A percentile compares a stretch with the other conserved stretches of the same genome.
These are phyloP conservation scores for Mycena rebaudengoi DNA, from an alignment of 768 basidiomycete species.

Conservation along the genomic window DNA sequence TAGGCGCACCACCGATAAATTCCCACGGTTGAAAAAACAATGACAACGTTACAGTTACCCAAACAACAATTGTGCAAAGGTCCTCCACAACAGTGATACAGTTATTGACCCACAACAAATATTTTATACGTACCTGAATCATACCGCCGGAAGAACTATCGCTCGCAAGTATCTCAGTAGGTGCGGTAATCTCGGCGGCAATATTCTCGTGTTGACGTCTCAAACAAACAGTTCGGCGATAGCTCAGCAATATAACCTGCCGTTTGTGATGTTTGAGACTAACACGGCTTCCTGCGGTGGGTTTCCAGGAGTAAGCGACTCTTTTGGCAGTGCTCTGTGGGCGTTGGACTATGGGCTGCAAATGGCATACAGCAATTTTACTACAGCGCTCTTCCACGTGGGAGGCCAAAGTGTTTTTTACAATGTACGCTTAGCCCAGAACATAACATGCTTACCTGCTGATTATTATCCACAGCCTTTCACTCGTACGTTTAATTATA, in stretches of 20 bases:
- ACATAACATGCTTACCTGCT: not conserved
- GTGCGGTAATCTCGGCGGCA: not conserved
- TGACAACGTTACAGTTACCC: slow-evolving; percentile 53
- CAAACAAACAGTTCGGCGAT: slow-evolving; percentile 49
- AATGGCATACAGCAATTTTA: slow-evolving; percentile 45
- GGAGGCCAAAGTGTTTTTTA: slow-evolving; percentile 32
- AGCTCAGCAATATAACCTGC: slow-evolving; percentile 52
- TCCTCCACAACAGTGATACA: slow-evolving; percentile 33
- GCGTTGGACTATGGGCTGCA: slow-evolving; percentile 61
- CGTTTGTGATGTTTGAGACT: slow-evolving; percentile 62
- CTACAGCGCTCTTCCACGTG: slow-evolving; percentile 33
- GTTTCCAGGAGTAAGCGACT: slow-evolving; percentile 68
- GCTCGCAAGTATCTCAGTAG: slow-evolving; percentile 56
- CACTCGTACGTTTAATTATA: slow-evolving; percentile 43
- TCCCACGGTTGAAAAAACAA: slow-evolving; percentile 15
- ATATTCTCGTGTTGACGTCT: not conserved
- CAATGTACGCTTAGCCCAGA: slow-evolving; percentile 28
- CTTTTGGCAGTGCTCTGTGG: slow-evolving; percentile 72
- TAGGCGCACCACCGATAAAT: slow-evolving; percentile 18
- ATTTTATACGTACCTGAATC: slow-evolving; percentile 69
- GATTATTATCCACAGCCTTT: slow-evolving; percentile 34
- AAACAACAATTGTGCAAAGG: slow-evolving; percentile 68
- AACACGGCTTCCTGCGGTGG: slow-evolving; percentile 78
- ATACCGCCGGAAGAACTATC: slow-evolving; percentile 59
- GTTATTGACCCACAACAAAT: slow-evolving; percentile 53